A percentile compares a stretch with the other conserved stretches of the same genome.
phyloP scores from a whole-genome alignment of 2,329 filamentous ascomycete genomes.

The Helotiales sp. region DNA sequence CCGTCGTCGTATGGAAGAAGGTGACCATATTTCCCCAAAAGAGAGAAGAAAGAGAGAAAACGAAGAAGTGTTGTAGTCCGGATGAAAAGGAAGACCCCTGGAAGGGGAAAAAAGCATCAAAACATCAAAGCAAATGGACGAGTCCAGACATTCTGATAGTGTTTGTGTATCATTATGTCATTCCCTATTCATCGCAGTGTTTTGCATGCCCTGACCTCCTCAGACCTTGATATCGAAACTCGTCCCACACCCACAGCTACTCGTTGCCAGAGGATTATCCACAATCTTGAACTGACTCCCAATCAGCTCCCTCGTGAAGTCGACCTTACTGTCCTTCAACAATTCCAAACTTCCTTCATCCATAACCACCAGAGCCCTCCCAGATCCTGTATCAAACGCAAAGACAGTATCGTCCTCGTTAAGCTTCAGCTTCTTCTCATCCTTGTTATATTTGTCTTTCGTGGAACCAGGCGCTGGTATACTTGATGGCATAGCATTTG shows the following conservation, averaged over 20 bases:
- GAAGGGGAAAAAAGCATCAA: no score
- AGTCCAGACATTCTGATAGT: no score
- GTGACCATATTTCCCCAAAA: no score
- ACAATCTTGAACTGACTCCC: conserved; percentile 94
- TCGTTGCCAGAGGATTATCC: conserved; percentile 87
- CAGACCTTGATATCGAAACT: conserved; percentile 90
- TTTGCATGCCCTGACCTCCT: no score
- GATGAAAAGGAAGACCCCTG: no score
- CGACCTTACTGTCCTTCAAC: conserved; percentile 89
- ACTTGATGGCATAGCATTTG: conserved; percentile 17
- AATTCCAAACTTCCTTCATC: conserved; percentile 86
- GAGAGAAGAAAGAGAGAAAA: no score
- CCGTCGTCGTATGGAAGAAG: no score
- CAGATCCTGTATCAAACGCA: conserved; percentile 59
- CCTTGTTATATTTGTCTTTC: background rate
- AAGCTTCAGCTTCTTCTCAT: conserved; percentile 46
- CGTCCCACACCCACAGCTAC: conserved; percentile 94
- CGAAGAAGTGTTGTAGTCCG: no score
- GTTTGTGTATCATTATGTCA: background rate
- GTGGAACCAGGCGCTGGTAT: background rate
- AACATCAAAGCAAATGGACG: no score
- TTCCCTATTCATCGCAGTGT: no score
- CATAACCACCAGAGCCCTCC: conserved; percentile 78
- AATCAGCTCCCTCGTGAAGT: conserved; percentile 95
- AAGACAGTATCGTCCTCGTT: conserved; percentile 84